Percentiles rank a stretch among this genome's conserved stretches.
phyloP scores from a whole-genome alignment of 2,329 filamentous ascomycete genomes.

The Cercospora sesami region DNA sequence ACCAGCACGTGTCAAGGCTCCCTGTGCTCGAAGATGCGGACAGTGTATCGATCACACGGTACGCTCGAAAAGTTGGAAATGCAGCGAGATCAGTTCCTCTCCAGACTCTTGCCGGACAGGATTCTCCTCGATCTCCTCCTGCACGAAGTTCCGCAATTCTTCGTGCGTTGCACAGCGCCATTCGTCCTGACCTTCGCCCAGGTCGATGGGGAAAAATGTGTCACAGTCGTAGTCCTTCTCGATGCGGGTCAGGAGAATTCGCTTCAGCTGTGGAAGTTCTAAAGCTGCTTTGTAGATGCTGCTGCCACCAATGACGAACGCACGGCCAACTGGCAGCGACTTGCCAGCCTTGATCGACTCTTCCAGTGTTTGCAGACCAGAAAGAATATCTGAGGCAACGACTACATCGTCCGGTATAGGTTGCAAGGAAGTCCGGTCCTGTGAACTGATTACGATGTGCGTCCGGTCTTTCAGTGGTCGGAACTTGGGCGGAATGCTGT shows the following conservation, averaged over 20 bases:
- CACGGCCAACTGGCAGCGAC: constrained; percentile 51
- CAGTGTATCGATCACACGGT: background rate
- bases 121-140: constrained; percentile 61
- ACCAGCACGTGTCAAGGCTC: constrained; percentile 7
- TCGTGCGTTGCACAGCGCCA: constrained; percentile 59
- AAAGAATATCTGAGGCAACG: constrained; percentile 46
- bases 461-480: constrained; percentile 76
- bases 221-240: constrained; percentile 72
- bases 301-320: constrained; percentile 88
- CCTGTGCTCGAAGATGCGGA: background rate
- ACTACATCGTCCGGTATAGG: constrained; percentile 51
- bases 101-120: constrained; percentile 61
- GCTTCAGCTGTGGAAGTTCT: constrained; percentile 55
- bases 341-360: constrained; percentile 28
- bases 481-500: constrained; percentile 76
- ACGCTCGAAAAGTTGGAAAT: constrained; percentile 38
- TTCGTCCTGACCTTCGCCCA: constrained; percentile 45
- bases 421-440: constrained; percentile 26
- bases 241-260: constrained; percentile 71
- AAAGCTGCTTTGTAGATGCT: constrained; percentile 79
- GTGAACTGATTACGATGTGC: constrained; percentile 76
- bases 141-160: constrained; percentile 64
- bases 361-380: constrained; percentile 39
- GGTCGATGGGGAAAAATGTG: constrained; percentile 66
- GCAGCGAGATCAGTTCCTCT: constrained; percentile 31